Base-by-base conservation (phyloP, 192 early-diverging fungal genomes). In the Phycomyces nitens region DNA sequence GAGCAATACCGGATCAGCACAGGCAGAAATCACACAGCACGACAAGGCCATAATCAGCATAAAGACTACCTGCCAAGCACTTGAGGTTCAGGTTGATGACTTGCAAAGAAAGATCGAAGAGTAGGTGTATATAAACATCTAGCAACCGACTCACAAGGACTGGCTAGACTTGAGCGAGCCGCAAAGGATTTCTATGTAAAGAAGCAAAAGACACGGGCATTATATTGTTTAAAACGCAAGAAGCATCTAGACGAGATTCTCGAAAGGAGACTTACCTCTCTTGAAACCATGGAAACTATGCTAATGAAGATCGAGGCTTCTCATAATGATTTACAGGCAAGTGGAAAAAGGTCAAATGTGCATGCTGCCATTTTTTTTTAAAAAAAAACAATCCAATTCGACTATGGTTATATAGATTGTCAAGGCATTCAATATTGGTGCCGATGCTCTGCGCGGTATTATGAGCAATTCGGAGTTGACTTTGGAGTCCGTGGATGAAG, bases 1-100 rank as follows among this genome's bases (percentile, higher is more conserved):
- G 27, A 68, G 49, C 23, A 39, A 38, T n/a, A 61, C 54, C 26
- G 56, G 53, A 12, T 14, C 26, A 23, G 16, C n/a, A 16, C 57
- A 40, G 5, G 64, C 54, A 42, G 70, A 78, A 44, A 77, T 90
- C 26, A 80, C 84, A 8, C 60, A 68, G 16, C 70, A 74, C 3
- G 88, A 90, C 60, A 71, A 77, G 29, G 86, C 84, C 2, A 79
- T 90, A 22, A 62, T 87, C 20, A 72, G 66, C 27, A 70, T 90
- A 5, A 81, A 77, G 47, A 69, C 71, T 38, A 86, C 86, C 0
- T 71, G 71, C 22, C 44, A 65, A n/a, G 66, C 72, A 22, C 73
- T 90, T 0, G 71, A 79, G 34, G 49, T 43, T 12, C 88, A 88
- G 66, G 72, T 90, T 24, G 65, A 79, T 49, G 71, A 83, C n/a